Base-by-base conservation (phyloP, 2,329 filamentous ascomycete genomes). In the Fusarium keratoplasticum region DNA sequence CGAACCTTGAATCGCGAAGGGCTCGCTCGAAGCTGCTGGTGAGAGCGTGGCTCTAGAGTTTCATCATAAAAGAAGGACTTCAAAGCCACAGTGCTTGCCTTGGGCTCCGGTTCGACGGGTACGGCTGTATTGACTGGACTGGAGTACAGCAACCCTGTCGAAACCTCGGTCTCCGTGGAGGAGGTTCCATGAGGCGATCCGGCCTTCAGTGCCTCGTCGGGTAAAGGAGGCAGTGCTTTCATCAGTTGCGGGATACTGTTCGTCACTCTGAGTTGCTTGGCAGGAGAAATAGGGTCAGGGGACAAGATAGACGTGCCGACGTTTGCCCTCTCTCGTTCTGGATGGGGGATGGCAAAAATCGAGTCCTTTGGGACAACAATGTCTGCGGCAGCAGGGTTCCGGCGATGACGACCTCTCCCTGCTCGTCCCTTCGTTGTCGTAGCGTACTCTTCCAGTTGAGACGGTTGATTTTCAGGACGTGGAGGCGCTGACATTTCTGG, bases 211-310 rank as follows among this genome's bases (percentile, higher is more conserved):
- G 67, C 67, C 36, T 81, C 79, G 6, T 77, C 78, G 5, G 87
- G 87, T 9, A 88, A 72, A 16, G 85, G 81, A 16, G 87, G 87
- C 47, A 89, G 73, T 25, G 85, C 84, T 75, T 89, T 89, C 86
- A 89, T 89, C 16, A 89, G 79, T 44, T 84, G 84, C 8, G 87
- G 86, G 61, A 87, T 86, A 70, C 86, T 88, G 70, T 85, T 87
- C 66, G 86, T 87, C 42, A 86, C 80, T 61, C 82, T 85, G 20
- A 87, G 80, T 70, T 85, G 81, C 31, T 82, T 82, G 36, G 80
- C 81, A 36, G 86, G 85, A 18, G 86, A 89, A 5, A 88, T 84
- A 16, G 86, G 86, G 54, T 85, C 83, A n/a, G 87, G 87, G 5
- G 84, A 84, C 36, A 87, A 71, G 38, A 87, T 83, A 14, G 81